Base-by-base conservation (phyloP, 2,329 filamentous ascomycete genomes). In the Ascochyta koolunga region DNA sequence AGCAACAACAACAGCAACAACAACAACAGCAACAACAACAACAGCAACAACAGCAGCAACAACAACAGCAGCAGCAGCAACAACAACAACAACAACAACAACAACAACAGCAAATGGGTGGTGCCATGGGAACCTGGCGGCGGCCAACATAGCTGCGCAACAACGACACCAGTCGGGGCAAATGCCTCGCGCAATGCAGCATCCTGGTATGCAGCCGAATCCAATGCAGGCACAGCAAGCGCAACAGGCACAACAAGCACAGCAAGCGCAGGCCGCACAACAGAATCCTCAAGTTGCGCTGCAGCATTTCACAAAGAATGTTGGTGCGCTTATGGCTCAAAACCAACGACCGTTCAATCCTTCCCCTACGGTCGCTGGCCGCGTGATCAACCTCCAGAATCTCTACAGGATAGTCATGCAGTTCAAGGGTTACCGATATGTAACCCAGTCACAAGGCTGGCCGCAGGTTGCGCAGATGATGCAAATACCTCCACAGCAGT, bases 331-430 rank as follows among this genome's bases (percentile, higher is more conserved):
- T 60, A 96, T 96, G 88, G 83, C 83, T 55, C 82, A 86, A 41
- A 87, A 89, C 54, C 86, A 87, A 27, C 79, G 91, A 16, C 88
- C 86, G 0, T 81, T 98, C 43, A 91, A 96, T 40, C 78, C 83
- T 1, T 89, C 87, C 58, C 93, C 93, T 0, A 78, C 85, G 19
- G 83, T 96, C 21, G 87, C 85, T 47, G 89, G 91, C 47, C 86
- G 90, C 10, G 84, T 83, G 0, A 80, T 98, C 32, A 88, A 89
- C 64, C 77, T 97, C 11, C 84, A 91, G 68, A 83, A 87, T 56
- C 80, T 98, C 3, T 98, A 96, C 72, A 85, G 88, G 56, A 80
- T 85, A 0, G 90, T 96, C 1, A 83, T 88, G 62, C 93, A 89
- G 65, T 81, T 84, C 61, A 90, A 90, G 21, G 92, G 92, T 5